Percentiles rank a stretch among this genome's conserved stretches.
These are phyloP conservation scores for Hypoxylon crocopeplum DNA, from an alignment of 495 filamentous ascomycete genomes.

Conservation along the genomic window DNA sequence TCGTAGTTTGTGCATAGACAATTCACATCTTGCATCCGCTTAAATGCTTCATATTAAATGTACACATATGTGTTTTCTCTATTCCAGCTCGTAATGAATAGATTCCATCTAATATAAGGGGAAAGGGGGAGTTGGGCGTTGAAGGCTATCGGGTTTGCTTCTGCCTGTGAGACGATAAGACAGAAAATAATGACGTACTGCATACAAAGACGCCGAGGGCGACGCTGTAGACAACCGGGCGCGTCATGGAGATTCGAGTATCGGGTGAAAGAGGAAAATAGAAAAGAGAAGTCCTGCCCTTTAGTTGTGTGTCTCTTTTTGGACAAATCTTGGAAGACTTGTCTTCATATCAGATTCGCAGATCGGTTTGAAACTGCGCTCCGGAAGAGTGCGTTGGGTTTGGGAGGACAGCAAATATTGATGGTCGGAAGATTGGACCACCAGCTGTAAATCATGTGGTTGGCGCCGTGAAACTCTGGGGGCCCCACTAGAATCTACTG, in stretches of 20 bases:
- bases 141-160: constrained; percentile 24
- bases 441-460: constrained; percentile 29
- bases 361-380: no score
- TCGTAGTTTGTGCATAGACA: no score
- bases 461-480: constrained; percentile 14
- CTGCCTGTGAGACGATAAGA: constrained; percentile 21
- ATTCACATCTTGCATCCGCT: no score
- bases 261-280: constrained; percentile 1
- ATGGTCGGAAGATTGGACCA: not conserved
- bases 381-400: constrained; percentile 31
- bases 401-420: constrained; percentile 22
- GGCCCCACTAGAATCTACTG: no score
- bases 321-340: constrained; percentile 1
- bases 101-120: not conserved
- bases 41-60: no score
- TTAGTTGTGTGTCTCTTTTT: constrained; percentile 18
- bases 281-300: constrained; percentile 8
- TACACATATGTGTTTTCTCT: no score
- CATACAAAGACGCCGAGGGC: constrained; percentile 65
- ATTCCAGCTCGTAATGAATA: not conserved
- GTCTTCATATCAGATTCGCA: constrained; percentile 10
- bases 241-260: constrained; percentile 50
- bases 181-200: constrained; percentile 55
- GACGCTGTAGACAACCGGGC: constrained; percentile 60
- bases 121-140: constrained; percentile 4